phyloP scores from a whole-genome alignment of 768 basidiomycete species.

The Hericium rajendrae region DNA sequence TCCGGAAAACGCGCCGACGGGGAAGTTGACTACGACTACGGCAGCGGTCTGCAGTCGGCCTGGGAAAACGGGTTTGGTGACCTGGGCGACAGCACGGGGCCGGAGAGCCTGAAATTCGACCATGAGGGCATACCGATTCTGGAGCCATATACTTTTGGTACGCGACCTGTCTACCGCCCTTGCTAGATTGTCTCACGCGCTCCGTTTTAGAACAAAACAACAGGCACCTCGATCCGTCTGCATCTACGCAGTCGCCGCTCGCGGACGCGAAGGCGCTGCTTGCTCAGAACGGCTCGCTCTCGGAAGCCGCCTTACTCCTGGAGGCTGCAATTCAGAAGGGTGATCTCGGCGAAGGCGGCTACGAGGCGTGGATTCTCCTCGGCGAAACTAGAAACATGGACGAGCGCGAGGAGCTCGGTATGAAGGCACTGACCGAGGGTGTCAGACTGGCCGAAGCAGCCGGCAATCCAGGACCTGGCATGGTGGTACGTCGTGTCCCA shows the following conservation, averaged over 20 bases:
- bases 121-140: conserved; percentile 71
- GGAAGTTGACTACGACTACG: conserved; percentile 45
- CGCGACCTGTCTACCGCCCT: conserved; percentile 16
- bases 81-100: conserved; percentile 21
- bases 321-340: conserved; percentile 86
- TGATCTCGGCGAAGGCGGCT: conserved; percentile 71
- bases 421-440: conserved; percentile 71
- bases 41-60: conserved; percentile 49
- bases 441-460: conserved; percentile 55
- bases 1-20: conserved; percentile 48
- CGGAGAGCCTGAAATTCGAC: conserved; percentile 41
- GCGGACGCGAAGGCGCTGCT: conserved; percentile 69
- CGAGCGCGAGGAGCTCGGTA: conserved; percentile 74
- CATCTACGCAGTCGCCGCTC: conserved; percentile 41
- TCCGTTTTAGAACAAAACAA: conserved; percentile 57
- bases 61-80: conserved; percentile 32
- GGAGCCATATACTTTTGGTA: conserved; percentile 70
- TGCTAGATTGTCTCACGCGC: not conserved
- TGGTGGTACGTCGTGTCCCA: conserved; percentile 45
- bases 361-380: conserved; percentile 86
- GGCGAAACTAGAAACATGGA: conserved; percentile 89
- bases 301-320: conserved; percentile 77
- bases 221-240: conserved; percentile 48
- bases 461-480: conserved; percentile 58
- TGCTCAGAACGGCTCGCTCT: conserved; percentile 73